Conservation (phyloP, 768 basidiomycete genomes). For the Suillus lakei region DNA sequence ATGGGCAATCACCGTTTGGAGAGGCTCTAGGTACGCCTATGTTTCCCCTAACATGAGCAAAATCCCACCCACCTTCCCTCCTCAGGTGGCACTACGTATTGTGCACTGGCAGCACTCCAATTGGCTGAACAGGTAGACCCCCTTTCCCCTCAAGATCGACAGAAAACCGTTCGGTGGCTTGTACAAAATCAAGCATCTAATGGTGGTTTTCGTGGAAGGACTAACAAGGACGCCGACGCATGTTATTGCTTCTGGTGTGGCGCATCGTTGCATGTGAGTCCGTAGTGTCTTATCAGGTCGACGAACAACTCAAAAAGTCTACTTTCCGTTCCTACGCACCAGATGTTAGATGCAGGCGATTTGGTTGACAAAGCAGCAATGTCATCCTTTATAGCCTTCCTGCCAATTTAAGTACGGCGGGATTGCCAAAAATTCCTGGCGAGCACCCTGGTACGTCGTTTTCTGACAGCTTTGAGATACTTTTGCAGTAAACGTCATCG, state of each 20-base stretch:
- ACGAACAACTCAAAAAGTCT: background rate
- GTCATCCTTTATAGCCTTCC: slow-evolving; percentile 62
- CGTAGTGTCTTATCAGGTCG: background rate
- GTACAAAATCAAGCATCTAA: slow-evolving; percentile 62
- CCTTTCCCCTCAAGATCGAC: slow-evolving; percentile 44
- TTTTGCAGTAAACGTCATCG: slow-evolving; percentile 15
- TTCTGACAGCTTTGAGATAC: background rate
- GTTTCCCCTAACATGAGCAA: too few relatives aligned
- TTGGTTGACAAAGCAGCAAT: slow-evolving; percentile 64
- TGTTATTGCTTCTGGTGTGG: slow-evolving; percentile 99
- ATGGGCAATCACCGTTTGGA: slow-evolving; percentile 77
- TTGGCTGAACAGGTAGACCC: slow-evolving; percentile 42
- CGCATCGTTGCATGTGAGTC: slow-evolving; percentile 71
- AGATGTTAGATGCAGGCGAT: slow-evolving; percentile 72
- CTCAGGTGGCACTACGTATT: slow-evolving; percentile 92
- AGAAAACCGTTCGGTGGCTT: slow-evolving; percentile 76
- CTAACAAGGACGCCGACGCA: slow-evolving; percentile 86
- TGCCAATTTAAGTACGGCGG: slow-evolving; percentile 94
- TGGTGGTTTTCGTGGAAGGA: slow-evolving; percentile 89
- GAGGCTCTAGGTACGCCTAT: slow-evolving; percentile 94
- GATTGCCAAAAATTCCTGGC: slow-evolving; percentile 81
- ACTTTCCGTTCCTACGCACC: background rate
- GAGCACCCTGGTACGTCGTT: slow-evolving; percentile 70
- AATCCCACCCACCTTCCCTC: background rate
- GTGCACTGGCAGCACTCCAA: slow-evolving; percentile 77